Base-by-base conservation (phyloP, 2,329 filamentous ascomycete species). In the Arthrobotrys musiformis region DNA sequence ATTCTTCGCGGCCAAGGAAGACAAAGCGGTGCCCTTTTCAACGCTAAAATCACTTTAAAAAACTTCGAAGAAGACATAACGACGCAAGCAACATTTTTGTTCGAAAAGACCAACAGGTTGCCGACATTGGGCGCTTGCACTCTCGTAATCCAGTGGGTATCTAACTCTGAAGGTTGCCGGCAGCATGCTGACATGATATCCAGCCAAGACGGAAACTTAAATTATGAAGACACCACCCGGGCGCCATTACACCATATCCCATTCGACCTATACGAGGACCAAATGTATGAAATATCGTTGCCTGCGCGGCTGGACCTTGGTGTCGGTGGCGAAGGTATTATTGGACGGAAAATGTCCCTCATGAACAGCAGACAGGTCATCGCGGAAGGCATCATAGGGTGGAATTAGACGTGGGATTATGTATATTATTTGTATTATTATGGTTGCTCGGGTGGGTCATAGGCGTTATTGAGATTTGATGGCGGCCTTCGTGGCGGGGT, bases 361-460 rank as follows among this genome's bases (percentile, higher is more conserved):
- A 69, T 78, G 62, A 73, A 69, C 30, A 73, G 74, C 33, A 61
- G 74, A 19, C 67, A 72, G 13, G 68, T 78, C 3, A 72, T 78
- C n/a, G 74, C 74, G 4, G 48, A 78, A n/a, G 74, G 74, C 3
- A 73, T 78, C 22, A 70, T 78, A 11, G 74, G 74, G 7, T 78
- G 74, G 74, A 78, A 78, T 24, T 78, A 54, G 26, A 44, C 1
- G n/a, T 17, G 15, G n/a, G 3, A 40, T 26, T 22, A 22, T 15
- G 26, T 7, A 30, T 52, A 46, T 5, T 24, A 5, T 56, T 37
- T 3, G 22, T 26, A 35, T 6, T 1, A 7, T 62, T 50, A 26
- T 17, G 24, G 8, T 46, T 19, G 19, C 24, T 24, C 13, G 5
- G 30, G 13, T 61, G 4, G 2, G 17, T 35, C 30, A 30, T 17